Base-by-base conservation (phyloP, 768 basidiomycete genomes). In the Hygrocybe punicea region DNA sequence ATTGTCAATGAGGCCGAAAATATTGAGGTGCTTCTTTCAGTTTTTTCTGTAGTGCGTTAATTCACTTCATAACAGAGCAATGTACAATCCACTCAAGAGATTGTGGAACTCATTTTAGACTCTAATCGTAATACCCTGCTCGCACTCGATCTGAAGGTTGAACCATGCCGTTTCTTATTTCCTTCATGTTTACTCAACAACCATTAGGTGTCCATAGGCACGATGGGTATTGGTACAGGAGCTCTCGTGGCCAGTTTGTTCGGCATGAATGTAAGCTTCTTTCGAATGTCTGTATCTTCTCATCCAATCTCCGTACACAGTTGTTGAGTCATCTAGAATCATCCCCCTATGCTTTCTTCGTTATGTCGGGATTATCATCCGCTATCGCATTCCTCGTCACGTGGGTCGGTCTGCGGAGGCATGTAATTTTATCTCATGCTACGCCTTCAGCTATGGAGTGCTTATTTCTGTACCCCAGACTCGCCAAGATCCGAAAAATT, bases 61-160 rank as follows among this genome's bases (percentile, higher is more conserved):
- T 24, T 37, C 1, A 14, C 17, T 46, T 44, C 21, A 40, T 62
- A 3, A 61, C 35, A 93, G 93, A 84, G 81, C 54, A 98, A 98
- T 68, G 91, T 98, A 37, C 90, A 94, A 73, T 93, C 94, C 11
- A 98, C 96, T 0, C 96, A 98, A 76, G 96, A 98, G 73, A 98
- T 98, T 53, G 92, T 96, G 2, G 96, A 98, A 71, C 81, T 98
- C 58, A 93, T 98, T 65, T 79, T 98, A 39, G 96, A 98, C 70
- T 90, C 94, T 48, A 97, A 97, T 74, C 87, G 96, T 48, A 98
- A 98, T 65, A 84, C 89, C 4, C 78, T 98, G 14, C 79, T 98
- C 19, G 91, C 92, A 46, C 81, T 98, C 34, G 95, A 98, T 72
- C 78, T 98, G 40, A 88, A 94, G 78, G 91, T 87, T 61, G 16